Base-by-base conservation (phyloP, 495 filamentous ascomycete species). In the Lepraria neglecta region DNA sequence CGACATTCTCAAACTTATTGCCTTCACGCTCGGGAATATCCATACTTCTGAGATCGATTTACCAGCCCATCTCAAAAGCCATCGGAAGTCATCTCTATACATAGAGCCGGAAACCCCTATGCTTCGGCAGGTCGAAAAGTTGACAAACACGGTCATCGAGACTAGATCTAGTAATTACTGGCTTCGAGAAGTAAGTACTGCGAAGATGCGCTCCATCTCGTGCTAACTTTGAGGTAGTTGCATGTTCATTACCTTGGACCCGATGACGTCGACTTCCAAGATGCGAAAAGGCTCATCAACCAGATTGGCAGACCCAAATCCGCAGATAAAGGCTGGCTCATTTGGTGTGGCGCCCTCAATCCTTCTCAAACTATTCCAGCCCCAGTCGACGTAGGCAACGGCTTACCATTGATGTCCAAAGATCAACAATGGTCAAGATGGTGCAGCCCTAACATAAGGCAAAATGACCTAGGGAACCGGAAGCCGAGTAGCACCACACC, bases 1-100 rank as follows among this genome's bases (percentile, higher is more conserved):
- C 58, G 71, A 70, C 7, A 71, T 78, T 15, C 52, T 67, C 1
- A 77, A 78, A 54, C 70, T 79, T 33, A 68, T 81, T 50, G 50
- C 68, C n/a, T 71, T 76, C 46, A 68, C 71, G n/a, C 65, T 68
- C 3, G 56, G 67, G 14, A 69, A 72, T 56, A 76, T 79, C 58
- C 70, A 66, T 15, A 57, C 71, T 33, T 65, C 59, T 6, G 44
- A 33, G 5, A 61, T 61, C 15, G 51, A 61, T 19, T 21, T 51
- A 15, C 61, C 68, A 14, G 28, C 75, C 24, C 64, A 60, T 56
- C 56, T 69, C 27, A 47, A 35, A 55, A 24, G 1, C 21, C 21
- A 17, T 24, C 28, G 40, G 6, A 9, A 12, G 10, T 9, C 30
- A n/a, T 2, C 9, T 21, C n/a, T n/a, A 27, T 14, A 28, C n/a